Evolutionary conservation across 305 asterid genomes (phyloP).

Genomic region (Plantago coronopus): DNA sequence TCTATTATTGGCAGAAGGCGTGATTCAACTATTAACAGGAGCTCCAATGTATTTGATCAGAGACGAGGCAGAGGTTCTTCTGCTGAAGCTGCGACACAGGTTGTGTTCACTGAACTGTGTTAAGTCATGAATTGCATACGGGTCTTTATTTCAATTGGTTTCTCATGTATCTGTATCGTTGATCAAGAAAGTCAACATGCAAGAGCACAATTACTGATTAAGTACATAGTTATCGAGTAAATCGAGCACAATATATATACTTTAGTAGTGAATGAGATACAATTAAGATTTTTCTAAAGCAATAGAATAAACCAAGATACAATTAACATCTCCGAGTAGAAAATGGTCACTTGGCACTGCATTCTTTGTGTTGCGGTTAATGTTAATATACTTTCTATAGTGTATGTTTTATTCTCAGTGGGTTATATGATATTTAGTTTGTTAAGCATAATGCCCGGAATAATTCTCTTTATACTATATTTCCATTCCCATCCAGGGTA

Average conservation of each 20-base stretch:
- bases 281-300: too few relatives aligned
- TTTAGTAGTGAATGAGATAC: not conserved
- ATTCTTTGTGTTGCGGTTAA: too few relatives aligned
- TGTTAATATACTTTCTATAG: too few relatives aligned
- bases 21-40: constrained; percentile 58
- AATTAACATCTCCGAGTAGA: too few relatives aligned
- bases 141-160: not conserved
- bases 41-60: constrained; percentile 57
- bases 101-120: constrained; percentile 27
- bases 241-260: not conserved
- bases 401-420: not conserved
- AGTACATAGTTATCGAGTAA: not conserved
- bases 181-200: not conserved
- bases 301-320: too few relatives aligned
- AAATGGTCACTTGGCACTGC: too few relatives aligned
- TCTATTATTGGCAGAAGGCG: constrained; percentile 56
- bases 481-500: not conserved
- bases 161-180: not conserved
- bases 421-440: not conserved
- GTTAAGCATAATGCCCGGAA: not conserved
- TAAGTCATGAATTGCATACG: constrained; percentile 6
- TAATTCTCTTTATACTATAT: not conserved
- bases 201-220: not conserved
- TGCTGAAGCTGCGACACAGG: constrained; percentile 51
- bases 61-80: constrained; percentile 51